Percentiles rank a stretch among this genome's conserved stretches.
Conservation (phyloP, 176 grass and related monocot species). For the Lolium perenne region DNA sequence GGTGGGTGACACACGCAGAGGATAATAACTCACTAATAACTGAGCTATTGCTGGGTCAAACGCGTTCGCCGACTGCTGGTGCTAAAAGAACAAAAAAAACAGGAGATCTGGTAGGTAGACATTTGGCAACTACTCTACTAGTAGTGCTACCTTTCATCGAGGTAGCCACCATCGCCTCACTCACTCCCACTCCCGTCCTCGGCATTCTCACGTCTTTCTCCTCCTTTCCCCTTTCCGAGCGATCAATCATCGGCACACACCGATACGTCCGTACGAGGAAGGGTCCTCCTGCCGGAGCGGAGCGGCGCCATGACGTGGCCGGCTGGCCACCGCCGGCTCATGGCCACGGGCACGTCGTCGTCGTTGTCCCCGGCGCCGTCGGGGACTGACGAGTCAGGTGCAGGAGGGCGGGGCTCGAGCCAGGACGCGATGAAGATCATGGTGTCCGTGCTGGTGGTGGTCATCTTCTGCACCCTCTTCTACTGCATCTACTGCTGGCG, state of each 20-base stretch:
- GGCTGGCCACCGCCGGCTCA: constrained; percentile 8
- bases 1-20: neutral
- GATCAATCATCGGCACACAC: neutral
- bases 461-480: constrained; percentile 66
- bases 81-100: neutral
- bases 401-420: constrained; percentile 40
- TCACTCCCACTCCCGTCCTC: neutral
- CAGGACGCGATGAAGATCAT: constrained; percentile 61
- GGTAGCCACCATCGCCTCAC: neutral
- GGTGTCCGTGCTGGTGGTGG: constrained; percentile 69
- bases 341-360: neutral
- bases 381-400: neutral
- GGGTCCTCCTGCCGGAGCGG: neutral
- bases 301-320: neutral
- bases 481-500: constrained; percentile 97
- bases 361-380: neutral
- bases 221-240: neutral
- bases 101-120: neutral
- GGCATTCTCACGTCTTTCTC: neutral
- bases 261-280: neutral
- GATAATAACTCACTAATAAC: neutral
- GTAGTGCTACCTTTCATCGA: constrained; percentile 21
- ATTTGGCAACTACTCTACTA: neutral
- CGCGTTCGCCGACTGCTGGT: neutral
- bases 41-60: neutral